Evolutionary conservation across 352 stramenopile species (phyloP), one percentile per base, ranked within the genome.

Genomic region (Pythium periplocum): DNA sequence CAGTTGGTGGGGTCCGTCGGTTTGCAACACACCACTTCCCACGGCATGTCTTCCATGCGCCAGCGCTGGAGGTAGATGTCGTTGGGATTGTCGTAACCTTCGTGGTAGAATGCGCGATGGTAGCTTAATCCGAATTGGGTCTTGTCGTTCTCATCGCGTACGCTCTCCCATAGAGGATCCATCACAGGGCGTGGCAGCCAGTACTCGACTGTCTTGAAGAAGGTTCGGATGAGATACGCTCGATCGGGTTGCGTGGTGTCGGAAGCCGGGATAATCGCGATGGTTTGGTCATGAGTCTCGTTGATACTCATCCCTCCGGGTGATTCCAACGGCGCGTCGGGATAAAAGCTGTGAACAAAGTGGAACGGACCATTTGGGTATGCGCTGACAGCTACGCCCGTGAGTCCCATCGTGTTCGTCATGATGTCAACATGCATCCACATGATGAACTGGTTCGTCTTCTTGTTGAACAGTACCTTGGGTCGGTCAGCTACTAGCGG

Each of bases 11-110:
- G 30, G 39, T 93, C 83, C 1, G 75, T 87, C 3, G 68, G 59
- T 11, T 80, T 70, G 32, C 83, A 94, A 68, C 93, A 98, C 4
- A 85, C 79, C 2, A 98, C 74, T 61, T 96, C 62, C 91, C 94
- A 98, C 0, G 83, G 75, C 5, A 80, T 67, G 64, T 98, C 94
- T 52, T 99, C 96, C 63, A 96, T 95, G 9, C 96, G 73, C 90
- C 93, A 98, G 11, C 95, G 73, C 65, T 99, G 96, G 5, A 98
- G 62, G 67, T 98, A 98, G 60, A 98, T 98, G 60, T 99, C 96
- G 52, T 98, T 91, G 37, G 93, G 94, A 60, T 99, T 83, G 62
- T 99, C 96, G 74, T 99, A 99, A 26, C 83, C 92, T 37, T 71
- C 51, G 49, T 96, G 72, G 52, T 98, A 98, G 35, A 96, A 93